Conservation (phyloP, 306 rosid genomes). For the Trifolium repens region DNA sequence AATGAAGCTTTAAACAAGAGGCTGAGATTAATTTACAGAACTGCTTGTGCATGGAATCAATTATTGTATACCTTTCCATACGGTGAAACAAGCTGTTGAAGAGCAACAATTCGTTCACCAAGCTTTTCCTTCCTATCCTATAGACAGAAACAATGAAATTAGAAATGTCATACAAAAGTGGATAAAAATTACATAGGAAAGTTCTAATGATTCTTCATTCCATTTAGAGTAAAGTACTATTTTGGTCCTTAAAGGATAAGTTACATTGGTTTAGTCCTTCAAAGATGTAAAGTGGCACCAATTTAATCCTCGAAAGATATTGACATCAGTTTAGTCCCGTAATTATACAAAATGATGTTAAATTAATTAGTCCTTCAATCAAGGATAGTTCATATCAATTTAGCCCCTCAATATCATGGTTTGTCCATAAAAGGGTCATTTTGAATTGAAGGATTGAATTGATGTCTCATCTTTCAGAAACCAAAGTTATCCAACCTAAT, state of each 20-base stretch:
- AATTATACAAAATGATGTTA: neutral
- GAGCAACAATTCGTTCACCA: slow-evolving; percentile 78
- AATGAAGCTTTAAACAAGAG: slow-evolving; percentile 8
- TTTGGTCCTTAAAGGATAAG: slow-evolving; percentile 7
- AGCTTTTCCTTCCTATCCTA: slow-evolving; percentile 95
- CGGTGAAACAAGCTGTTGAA: slow-evolving; percentile 98
- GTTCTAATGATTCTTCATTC: neutral
- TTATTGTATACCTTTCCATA: slow-evolving; percentile 77
- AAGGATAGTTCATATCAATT: neutral
- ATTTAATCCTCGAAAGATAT: neutral
- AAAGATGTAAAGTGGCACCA: neutral
- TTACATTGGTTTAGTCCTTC: neutral
- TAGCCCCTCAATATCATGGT: neutral
- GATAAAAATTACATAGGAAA: neutral
- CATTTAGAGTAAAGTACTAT: neutral
- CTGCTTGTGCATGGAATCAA: slow-evolving; percentile 19
- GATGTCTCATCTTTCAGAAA: too few species aligned
- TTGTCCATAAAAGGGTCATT: too few species aligned
- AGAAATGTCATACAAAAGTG: slow-evolving; percentile 31
- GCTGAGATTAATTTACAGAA: neutral
- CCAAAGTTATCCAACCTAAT: too few species aligned
- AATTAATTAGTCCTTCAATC: neutral
- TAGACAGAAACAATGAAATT: slow-evolving; percentile 36
- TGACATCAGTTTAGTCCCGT: neutral
- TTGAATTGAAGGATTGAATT: too few species aligned